Evolutionary conservation across 2,329 filamentous ascomycete species (phyloP), one percentile per base, ranked within the genome.

Genomic region (Colletotrichum kahawae): DNA sequence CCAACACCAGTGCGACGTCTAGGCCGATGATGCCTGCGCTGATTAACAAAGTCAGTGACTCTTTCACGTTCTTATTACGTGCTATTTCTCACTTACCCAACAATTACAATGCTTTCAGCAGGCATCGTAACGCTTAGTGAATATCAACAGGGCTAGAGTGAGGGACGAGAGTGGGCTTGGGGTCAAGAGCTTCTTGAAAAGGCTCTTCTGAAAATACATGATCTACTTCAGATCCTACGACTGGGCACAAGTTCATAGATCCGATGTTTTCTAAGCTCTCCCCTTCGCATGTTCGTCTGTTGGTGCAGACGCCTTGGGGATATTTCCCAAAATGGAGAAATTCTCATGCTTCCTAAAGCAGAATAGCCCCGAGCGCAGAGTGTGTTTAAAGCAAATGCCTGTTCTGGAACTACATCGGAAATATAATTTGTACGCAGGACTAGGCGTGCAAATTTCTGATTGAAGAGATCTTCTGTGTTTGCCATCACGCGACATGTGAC

Each of bases 1-100:
- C 78, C 27, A 86, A 81, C 10, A 83, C 82, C n/a, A 84, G 77
- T 31, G 84, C 84, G 1, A 85, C 83, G 64, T 85, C 81, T 4
- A 86, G 81, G 66, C 84, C 84, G 59, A 85, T 84, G 71, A 86
- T 84, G 64, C 84, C 84, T 2, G 83, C 84, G 6, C 84, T 84
- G 56, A 7, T 68, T 18, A n/a, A 24, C 16, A 29, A 16, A 3
- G 51, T 24, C 51, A 56, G 21, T 4, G 21, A 27, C 51, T 8
- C 21, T 9, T 24, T 8, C 14, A 27, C 7, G 13, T 56, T 27
- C n/a, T 27, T 8, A 7, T 56, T 16, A 7, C 18, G 38, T 43
- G 18, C 38, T 43, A 43, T 43, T n/a, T 3, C 1, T 56, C 3
- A 48, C 78, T 64, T 57, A 81, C 79, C 79, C 79, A 57, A 80